Percentiles rank a stretch among this genome's conserved stretches.
Evolutionary conservation across 1,284 basidiomycete species (phyloP).

Genomic region (Tremellales sp.): DNA sequence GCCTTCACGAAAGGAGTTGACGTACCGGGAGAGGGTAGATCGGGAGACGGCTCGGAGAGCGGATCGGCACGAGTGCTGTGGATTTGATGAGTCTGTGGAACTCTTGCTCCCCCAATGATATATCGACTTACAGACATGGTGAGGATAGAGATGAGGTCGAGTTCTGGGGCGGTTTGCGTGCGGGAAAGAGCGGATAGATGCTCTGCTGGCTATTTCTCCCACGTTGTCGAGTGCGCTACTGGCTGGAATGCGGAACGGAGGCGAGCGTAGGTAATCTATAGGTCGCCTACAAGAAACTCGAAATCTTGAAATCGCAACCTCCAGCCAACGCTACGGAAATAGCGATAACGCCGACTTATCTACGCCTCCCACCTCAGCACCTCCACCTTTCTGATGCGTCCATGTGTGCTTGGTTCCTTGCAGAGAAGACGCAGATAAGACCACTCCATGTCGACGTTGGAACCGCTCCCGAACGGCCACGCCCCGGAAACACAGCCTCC

Average conservation of each 20-base stretch:
- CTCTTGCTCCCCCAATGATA: no score
- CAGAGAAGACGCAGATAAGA: neutral
- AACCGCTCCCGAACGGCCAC: slow-evolving; percentile 4
- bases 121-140: no score
- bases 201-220: no score
- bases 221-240: no score
- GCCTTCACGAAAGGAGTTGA: no score
- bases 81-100: no score
- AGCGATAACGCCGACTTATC: neutral
- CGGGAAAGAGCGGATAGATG: no score
- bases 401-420: neutral
- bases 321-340: neutral
- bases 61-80: neutral
- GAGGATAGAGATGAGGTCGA: no score
- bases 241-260: no score
- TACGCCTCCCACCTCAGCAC: neutral
- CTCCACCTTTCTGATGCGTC: slow-evolving; percentile 1
- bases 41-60: neutral
- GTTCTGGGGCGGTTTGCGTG: no score
- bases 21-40: slow-evolving; percentile 6
- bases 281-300: no score
- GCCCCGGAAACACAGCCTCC: slow-evolving; percentile 49
- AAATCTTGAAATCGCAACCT: neutral
- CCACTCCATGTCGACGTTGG: neutral
- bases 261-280: no score